Base-by-base conservation (phyloP, 2,329 filamentous ascomycete species). In the Cladophialophora psammophila region DNA sequence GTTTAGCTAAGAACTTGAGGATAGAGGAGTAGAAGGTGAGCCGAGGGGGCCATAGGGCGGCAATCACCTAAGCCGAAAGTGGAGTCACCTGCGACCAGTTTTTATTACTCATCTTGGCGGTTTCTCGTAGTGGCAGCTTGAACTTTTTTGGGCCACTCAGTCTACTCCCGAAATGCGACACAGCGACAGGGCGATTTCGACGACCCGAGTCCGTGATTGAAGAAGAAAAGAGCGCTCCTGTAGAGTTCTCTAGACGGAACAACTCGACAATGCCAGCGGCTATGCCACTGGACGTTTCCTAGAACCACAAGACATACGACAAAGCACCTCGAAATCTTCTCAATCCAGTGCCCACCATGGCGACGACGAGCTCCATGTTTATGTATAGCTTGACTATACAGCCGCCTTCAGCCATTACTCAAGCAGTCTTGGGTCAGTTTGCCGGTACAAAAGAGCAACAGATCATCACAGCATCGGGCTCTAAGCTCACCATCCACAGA, bases 311-410 rank as follows among this genome's bases (percentile, higher is more conserved):
- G 18, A 12, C 45, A 50, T 50, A 15, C 20, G 32, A 15, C 45
- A 48, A 54, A 15, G 12, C 12, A 20, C 26, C 15, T 18, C 10
- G 2, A 50, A 50, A 1, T 31, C 60, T 59, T 18, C 54, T 34
- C 18, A 40, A n/a, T 13, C 62, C 13, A 20, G 40, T 18, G 35
- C 56, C 78, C 81, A 84, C 67, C 78, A 98, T 98, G 95, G 94
- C 95, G 84, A 96, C 94, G 78, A 97, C 94, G 69, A 97, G 94
- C 72, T 94, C 94, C 79, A 96, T 97, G 93, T 97, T 97, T 80
- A 90, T 99, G 83, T 99, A 99, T 84, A 95, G 93, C 76, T 86
- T 99, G 83, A 98, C 95, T 74, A 90, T 99, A 76, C 93, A 97
- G 81, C 91, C 92, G 74, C 92, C 95, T 38, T 94, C 93, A 72